These are phyloP conservation scores for Royoungia palumana DNA, from an alignment of 768 basidiomycete genomes.

Conservation along the genomic window DNA sequence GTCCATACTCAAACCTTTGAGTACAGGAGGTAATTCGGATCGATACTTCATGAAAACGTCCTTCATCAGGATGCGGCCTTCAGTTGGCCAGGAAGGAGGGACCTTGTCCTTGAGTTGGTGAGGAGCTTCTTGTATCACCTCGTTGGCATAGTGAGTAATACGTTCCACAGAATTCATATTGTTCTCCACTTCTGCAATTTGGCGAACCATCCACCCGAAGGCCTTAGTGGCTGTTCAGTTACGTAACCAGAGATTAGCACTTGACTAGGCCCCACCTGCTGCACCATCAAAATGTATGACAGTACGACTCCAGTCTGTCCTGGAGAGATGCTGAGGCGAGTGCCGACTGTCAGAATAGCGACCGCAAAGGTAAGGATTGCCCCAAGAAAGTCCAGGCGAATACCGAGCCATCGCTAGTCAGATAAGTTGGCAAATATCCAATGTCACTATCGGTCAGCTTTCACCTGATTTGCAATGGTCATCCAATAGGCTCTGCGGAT, in stretches of 20 bases:
- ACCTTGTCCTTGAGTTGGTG: constrained; percentile 62
- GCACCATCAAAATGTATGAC: constrained; percentile 76
- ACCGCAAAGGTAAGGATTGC: constrained; percentile 69
- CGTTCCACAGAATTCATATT: constrained; percentile 92
- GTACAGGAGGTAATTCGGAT: constrained; percentile 81
- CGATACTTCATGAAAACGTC: constrained; percentile 80
- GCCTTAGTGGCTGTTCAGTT: constrained; percentile 32
- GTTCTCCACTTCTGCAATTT: constrained; percentile 85
- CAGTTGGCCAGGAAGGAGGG: constrained; percentile 64
- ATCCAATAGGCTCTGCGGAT: constrained; percentile 72
- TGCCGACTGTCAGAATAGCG: constrained; percentile 72
- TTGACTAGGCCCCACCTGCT: constrained; percentile 44
- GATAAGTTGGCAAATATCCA: not conserved
- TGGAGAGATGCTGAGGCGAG: constrained; percentile 72
- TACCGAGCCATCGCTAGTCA: constrained; percentile 73
- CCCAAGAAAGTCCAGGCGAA: constrained; percentile 87
- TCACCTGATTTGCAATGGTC: constrained; percentile 76
- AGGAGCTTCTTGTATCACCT: constrained; percentile 79
- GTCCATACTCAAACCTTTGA: constrained; percentile 76
- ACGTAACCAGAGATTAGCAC: not conserved
- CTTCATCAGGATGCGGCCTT: constrained; percentile 71
- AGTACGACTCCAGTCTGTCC: constrained; percentile 74
- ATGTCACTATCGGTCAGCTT: not conserved
- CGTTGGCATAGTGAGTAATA: constrained; percentile 74
- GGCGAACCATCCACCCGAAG: constrained; percentile 74